These are phyloP conservation scores for Penicillium desertorum DNA, from an alignment of 495 filamentous ascomycete species.

Conservation along the genomic window DNA sequence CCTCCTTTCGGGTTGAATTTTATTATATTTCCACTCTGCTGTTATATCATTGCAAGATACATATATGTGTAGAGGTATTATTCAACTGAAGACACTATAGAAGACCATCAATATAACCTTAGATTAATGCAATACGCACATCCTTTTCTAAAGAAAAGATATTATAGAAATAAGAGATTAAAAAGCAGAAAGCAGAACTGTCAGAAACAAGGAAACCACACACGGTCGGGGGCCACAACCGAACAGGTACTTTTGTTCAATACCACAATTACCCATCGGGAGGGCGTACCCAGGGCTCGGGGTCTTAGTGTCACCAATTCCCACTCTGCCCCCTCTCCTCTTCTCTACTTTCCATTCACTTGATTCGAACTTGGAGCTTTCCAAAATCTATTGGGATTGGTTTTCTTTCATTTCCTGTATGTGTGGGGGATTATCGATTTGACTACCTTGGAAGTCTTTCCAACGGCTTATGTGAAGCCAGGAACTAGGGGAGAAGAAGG, in stretches of 20 bases:
- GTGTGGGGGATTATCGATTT: not conserved
- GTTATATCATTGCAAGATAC: too few relatives aligned
- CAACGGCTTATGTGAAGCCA: not conserved
- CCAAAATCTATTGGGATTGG: not conserved
- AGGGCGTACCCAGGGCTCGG: constrained; percentile 9
- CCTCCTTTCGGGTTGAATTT: not conserved
- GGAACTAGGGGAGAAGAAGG: not conserved
- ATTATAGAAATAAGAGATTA: not conserved
- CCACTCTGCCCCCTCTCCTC: constrained; percentile 2
- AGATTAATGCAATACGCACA: too few relatives aligned
- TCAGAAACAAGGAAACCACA: not conserved
- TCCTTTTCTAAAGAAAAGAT: too few relatives aligned
- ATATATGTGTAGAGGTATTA: not conserved
- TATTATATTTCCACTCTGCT: not conserved
- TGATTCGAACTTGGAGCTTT: not conserved
- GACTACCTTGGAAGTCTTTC: not conserved
- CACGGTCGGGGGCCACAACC: not conserved
- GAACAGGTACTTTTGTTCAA: constrained; percentile 6
- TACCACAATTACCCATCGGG: constrained; percentile 4
- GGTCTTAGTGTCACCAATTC: constrained; percentile 4
- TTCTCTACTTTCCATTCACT: not conserved
- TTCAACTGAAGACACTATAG: not conserved
- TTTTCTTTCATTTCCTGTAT: not conserved
- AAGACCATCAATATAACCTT: too few relatives aligned
- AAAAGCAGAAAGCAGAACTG: not conserved